Evolutionary conservation across 805 yeast genomes (phyloP).

Genomic region (Torulaspora quercuum): DNA sequence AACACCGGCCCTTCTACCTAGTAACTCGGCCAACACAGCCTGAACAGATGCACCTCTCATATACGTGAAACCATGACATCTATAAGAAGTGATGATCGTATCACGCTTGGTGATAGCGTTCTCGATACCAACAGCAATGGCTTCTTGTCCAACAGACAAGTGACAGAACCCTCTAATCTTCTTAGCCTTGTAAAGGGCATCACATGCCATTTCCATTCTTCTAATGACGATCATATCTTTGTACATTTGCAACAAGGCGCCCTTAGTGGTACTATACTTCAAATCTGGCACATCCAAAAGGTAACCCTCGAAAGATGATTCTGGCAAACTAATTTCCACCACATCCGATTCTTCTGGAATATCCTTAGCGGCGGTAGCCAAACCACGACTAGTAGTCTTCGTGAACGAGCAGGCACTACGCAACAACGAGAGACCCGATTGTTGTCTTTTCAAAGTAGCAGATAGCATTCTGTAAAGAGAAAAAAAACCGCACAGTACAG

Average conservation of each 20-base stretch:
- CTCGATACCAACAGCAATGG: constrained; percentile 98
- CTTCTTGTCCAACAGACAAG: constrained; percentile 97
- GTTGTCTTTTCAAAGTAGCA: constrained; percentile 12
- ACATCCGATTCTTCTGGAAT: constrained; percentile 24
- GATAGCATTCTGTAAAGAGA: too few species aligned
- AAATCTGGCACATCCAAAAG: constrained; percentile 70
- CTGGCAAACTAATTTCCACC: constrained; percentile 63
- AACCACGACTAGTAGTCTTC: constrained; percentile 2
- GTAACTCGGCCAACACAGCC: constrained; percentile 87
- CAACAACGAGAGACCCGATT: constrained; percentile 2
- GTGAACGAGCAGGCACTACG: constrained; percentile 1
- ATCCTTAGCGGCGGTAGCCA: constrained; percentile 21
- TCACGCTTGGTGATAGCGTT: constrained; percentile 83
- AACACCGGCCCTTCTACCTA: constrained; percentile 95
- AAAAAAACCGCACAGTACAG: too few species aligned
- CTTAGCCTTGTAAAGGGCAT: constrained; percentile 96
- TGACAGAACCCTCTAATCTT: constrained; percentile 99
- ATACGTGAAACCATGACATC: constrained; percentile 98
- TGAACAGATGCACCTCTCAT: constrained; percentile 93
- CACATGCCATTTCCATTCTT: constrained; percentile 99
- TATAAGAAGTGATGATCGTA: constrained; percentile 91
- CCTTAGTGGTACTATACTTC: constrained; percentile 74
- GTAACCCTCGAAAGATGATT: constrained; percentile 80
- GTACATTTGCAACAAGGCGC: constrained; percentile 83
- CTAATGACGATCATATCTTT: constrained; percentile 90